Evolutionary conservation across 768 basidiomycete species (phyloP), one percentile per base, ranked within the genome.

Genomic region (Termitomyces sp.): DNA sequence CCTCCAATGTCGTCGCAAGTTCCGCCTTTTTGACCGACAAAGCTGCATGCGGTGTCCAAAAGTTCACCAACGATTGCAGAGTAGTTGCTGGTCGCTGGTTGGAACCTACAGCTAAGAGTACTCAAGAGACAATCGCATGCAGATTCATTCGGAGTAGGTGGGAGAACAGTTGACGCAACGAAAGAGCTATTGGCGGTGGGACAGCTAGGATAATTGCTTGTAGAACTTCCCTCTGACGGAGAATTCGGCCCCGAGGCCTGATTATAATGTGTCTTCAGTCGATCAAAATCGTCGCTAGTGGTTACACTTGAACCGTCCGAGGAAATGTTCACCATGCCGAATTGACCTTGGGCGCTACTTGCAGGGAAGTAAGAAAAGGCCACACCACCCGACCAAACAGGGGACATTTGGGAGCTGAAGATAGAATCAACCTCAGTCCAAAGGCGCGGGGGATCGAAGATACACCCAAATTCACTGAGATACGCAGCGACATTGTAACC

Each of bases 291-390:
- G 12, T 75, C 75, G 63, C 79, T 79, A 26, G 83, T 78, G 8
- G 83, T 86, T 50, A 92, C 89, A 4, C 87, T 86, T 46, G 64
- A 78, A 57, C 79, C 80, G 65, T 90, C 87, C 3, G 76, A 2
- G 2, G 84, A 85, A 59, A 96, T 80, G 27, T 79, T 91, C 59
- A 92, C 88, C 79, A 96, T 89, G 26, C 94, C 94, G 61, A 90
- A 97, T 64, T 87, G 74, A 50, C 91, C 91, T 53, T 79, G 74
- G 8, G 77, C 82, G 62, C 86, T 87, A n/a, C 66, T 47, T 20
- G 91, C 91, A 2, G 90, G 88, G 82, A 96, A 94, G 71, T 95
- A 96, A 49, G 86, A 87, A 71, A 92, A 93, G 4, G 94, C 93
- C 53, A 96, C 63, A 53, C 91, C 94, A 60, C 94, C 94, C 32